Conservation (phyloP, 768 basidiomycete genomes). For the Boletellus emodensis region DNA sequence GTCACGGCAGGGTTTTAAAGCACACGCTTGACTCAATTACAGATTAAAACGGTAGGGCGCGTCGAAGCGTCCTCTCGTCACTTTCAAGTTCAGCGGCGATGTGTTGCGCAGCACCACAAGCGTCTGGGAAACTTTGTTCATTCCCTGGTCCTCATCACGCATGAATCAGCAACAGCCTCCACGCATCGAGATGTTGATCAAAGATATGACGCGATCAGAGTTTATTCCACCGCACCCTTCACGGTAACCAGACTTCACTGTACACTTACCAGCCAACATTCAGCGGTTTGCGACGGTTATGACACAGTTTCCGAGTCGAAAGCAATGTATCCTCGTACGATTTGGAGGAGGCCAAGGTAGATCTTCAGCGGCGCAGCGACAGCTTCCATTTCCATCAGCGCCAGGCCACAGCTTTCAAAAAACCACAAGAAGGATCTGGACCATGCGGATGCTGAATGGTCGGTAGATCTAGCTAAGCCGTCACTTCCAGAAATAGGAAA, state of each 20-base stretch:
- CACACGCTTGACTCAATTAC: not conserved
- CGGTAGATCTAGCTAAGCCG: not conserved
- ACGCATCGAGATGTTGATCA: not conserved
- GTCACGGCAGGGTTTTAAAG: conserved; percentile 4
- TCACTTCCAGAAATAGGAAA: not conserved
- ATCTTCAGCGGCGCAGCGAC: not conserved
- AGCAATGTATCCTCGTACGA: too few relatives aligned
- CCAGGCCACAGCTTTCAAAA: not conserved
- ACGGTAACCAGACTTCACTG: not conserved
- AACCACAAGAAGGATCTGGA: not conserved
- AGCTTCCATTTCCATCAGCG: conserved; percentile 13
- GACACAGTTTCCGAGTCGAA: not conserved
- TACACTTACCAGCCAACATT: not conserved
- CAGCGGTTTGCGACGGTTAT: not conserved
- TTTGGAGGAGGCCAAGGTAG: not conserved
- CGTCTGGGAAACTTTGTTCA: not conserved
- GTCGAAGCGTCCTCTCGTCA: not conserved
- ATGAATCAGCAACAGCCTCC: not conserved
- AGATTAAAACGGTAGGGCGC: not conserved
- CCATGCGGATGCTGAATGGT: not conserved
- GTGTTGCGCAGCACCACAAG: not conserved
- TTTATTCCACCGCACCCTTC: not conserved
- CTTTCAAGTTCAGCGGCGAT: conserved; percentile 4
- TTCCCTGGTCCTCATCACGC: not conserved
- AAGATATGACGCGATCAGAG: not conserved